Evolutionary conservation across 78 protist species (phyloP), one percentile per base, ranked within the genome.

Genomic region (Dictyostelium purpureum): DNA sequence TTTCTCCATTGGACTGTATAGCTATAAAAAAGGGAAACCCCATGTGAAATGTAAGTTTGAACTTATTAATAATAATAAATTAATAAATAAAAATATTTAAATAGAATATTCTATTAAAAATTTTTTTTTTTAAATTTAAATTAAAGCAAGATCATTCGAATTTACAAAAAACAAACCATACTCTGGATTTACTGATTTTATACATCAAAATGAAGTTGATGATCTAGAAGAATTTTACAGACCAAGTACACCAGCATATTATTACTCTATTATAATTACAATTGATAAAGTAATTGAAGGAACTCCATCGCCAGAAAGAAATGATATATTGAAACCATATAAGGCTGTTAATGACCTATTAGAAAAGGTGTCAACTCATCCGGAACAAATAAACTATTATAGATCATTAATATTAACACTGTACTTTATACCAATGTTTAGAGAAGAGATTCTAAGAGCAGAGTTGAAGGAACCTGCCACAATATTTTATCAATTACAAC

Each of bases 81-180:
- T n/a, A n/a, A n/a, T n/a, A n/a, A 49, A 49, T 49, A 49, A 14
- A 14, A 49, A 11, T 49, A 14, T 49, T 49, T 49, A 49, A 49
- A 49, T 49, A 49, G 7, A 49, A 7, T 14, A 14, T 49, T 49
- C 24, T 49, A 49, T 49, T 49, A 49, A 49, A 14, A 49, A 14
- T 14, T 49, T 14, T 49, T 11, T 14, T 49, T 11, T 14, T 57
- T 21, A 31, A 28, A 16, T 65, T 33, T 65, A 65, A 38, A 6
- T 6, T n/a, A n/a, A n/a, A n/a, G n/a, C n/a, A n/a, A 16, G 14
- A 65, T 65, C 73, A 65, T 65, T 65, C 31, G 73, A 65, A 65
- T 65, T 65, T 65, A 16, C 73, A 65, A n/a, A 6, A 16, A 65
- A 5, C 4, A 31, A 65, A 65, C 40, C 11, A n/a, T 65, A 65